Conservation (phyloP, 345 rosid genomes). For the Hevea brasiliensis region DNA sequence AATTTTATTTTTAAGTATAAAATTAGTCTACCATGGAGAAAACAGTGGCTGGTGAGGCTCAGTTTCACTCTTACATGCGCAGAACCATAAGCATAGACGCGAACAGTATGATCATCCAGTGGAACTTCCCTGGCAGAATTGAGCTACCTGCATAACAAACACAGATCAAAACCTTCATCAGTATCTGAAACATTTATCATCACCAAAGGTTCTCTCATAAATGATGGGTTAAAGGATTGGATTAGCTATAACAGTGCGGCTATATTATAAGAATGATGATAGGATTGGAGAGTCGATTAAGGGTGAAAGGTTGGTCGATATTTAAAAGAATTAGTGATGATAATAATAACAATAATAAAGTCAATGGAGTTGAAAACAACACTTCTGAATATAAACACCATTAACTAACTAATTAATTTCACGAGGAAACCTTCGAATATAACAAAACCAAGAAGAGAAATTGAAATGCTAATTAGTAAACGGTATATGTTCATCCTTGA, state of each 20-base stretch:
- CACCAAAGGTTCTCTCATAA: not conserved
- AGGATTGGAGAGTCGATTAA: too few relatives aligned
- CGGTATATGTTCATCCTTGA: too few relatives aligned
- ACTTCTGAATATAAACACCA: not conserved
- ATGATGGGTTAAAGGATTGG: too few relatives aligned
- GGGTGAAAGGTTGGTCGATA: too few relatives aligned
- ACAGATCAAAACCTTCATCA: conserved; percentile 5
- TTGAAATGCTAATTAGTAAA: too few relatives aligned
- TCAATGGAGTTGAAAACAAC: not conserved
- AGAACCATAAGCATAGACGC: conserved; percentile 31
- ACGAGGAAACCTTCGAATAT: too few relatives aligned
- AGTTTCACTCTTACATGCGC: conserved; percentile 32
- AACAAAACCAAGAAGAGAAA: too few relatives aligned
- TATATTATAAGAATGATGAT: too few relatives aligned
- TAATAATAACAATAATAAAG: too few relatives aligned
- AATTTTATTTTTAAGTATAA: conserved; percentile 10
- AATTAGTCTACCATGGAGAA: not conserved
- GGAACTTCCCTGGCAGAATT: conserved; percentile 42
- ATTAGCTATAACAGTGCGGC: too few relatives aligned
- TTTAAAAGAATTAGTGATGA: too few relatives aligned
- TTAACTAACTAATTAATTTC: not conserved
- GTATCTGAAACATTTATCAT: not conserved
- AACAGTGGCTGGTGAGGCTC: not conserved
- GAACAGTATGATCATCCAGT: conserved; percentile 38
- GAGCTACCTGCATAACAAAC: conserved; percentile 36